phyloP scores from a whole-genome alignment of 2,329 filamentous ascomycete species.

The Arthrobotrys entomopaga region DNA sequence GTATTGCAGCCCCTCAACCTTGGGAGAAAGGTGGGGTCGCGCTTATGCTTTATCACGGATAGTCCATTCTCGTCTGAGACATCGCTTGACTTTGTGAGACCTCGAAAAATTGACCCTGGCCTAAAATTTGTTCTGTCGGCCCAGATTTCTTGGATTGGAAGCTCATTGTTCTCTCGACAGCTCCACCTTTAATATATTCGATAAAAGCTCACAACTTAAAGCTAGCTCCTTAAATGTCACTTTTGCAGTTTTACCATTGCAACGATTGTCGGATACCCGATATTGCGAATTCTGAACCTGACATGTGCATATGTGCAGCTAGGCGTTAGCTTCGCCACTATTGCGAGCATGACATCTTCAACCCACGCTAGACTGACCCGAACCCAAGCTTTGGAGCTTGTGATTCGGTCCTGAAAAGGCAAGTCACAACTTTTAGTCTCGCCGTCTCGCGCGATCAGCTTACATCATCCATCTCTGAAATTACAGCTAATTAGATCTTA shows the following conservation, averaged over 20 bases:
- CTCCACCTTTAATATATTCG: no score
- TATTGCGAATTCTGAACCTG: not conserved
- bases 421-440: no score
- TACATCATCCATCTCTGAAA: no score
- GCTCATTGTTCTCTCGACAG: not conserved
- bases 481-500: no score
- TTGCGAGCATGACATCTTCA: slow-evolving; percentile 4
- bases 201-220: no score
- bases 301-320: not conserved
- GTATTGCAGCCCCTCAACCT: not conserved
- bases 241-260: not conserved
- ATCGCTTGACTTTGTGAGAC: not conserved
- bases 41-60: not conserved
- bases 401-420: not conserved
- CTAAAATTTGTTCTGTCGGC: slow-evolving; percentile 26
- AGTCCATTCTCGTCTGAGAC: not conserved
- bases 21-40: slow-evolving; percentile 7
- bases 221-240: not conserved
- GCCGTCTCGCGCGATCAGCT: no score
- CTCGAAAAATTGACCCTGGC: slow-evolving; percentile 7
- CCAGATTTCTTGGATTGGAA: slow-evolving; percentile 26
- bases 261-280: no score
- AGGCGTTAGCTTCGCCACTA: not conserved
- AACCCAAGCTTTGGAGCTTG: slow-evolving; percentile 20
- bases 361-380: not conserved